phyloP scores from a whole-genome alignment of 495 filamentous ascomycete genomes.

The Friedmanniomyces endolithicus region DNA sequence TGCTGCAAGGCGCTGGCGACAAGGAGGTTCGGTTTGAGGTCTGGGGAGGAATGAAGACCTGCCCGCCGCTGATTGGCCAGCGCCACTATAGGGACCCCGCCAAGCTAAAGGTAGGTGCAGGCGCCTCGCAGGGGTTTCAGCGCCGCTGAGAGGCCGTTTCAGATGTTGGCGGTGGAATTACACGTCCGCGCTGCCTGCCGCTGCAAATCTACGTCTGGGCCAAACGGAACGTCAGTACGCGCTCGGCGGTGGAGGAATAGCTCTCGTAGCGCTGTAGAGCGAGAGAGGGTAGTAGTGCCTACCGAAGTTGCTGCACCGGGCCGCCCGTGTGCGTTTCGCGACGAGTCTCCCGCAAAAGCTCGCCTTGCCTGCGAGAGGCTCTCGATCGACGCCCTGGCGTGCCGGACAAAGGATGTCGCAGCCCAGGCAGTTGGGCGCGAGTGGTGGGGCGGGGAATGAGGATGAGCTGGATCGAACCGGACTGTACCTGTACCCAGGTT shows the following conservation, averaged over 20 bases:
- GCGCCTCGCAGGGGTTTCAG: background rate
- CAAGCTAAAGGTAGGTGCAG: background rate
- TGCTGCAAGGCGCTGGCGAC: background rate
- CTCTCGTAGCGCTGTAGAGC: background rate
- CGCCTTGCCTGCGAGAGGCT: background rate
- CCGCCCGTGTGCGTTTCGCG: slow-evolving; percentile 1
- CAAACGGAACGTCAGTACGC: background rate
- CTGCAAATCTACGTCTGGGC: background rate
- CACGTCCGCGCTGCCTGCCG: background rate
- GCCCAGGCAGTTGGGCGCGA: background rate
- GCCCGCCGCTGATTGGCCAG: background rate
- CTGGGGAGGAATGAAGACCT: background rate
- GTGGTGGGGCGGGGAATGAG: background rate
- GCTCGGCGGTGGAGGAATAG: background rate
- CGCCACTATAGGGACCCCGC: background rate
- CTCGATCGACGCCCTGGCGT: slow-evolving; percentile 1
- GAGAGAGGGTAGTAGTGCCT: too few relatives aligned
- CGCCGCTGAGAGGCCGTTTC: background rate
- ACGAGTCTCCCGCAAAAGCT: background rate
- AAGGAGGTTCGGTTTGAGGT: background rate
- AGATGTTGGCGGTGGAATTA: slow-evolving; percentile 2
- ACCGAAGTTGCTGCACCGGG: slow-evolving; percentile 1
- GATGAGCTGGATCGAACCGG: background rate
- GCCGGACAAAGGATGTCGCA: slow-evolving; percentile 1
- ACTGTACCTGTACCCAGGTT: too few relatives aligned